phyloP scores from a whole-genome alignment of 805 yeast species.

The Candida piceae region DNA sequence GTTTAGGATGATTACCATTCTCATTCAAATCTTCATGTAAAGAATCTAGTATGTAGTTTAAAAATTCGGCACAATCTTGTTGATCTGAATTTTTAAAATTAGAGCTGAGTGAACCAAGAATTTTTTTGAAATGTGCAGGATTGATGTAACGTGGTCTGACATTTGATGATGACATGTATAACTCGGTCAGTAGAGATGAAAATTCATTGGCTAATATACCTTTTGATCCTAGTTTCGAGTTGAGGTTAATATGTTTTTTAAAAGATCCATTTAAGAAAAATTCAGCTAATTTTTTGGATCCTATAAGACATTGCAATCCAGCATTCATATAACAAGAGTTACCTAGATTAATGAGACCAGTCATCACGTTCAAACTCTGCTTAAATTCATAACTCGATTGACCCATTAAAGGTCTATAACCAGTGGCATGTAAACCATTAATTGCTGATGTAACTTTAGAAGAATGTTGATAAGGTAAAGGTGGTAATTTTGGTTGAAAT shows the following conservation, averaged over 20 bases:
- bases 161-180: slow-evolving; percentile 39
- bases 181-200: slow-evolving; percentile 50
- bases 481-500: slow-evolving; percentile 8
- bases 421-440: slow-evolving; percentile 3
- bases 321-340: slow-evolving; percentile 94
- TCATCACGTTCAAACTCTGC: slow-evolving; percentile 37
- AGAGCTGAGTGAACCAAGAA: slow-evolving; percentile 61
- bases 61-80: slow-evolving; percentile 82
- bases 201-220: slow-evolving; percentile 73
- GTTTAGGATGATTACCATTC: slow-evolving; percentile 49
- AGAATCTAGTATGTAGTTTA: slow-evolving; percentile 68
- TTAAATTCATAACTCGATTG: slow-evolving; percentile 12
- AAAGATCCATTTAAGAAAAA: slow-evolving; percentile 61
- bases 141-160: slow-evolving; percentile 35
- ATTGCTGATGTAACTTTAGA: not conserved
- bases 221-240: slow-evolving; percentile 72
- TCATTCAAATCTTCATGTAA: slow-evolving; percentile 80
- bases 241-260: slow-evolving; percentile 61
- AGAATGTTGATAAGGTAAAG: slow-evolving; percentile 7
- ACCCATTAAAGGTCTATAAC: slow-evolving; percentile 5
- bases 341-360: slow-evolving; percentile 79
- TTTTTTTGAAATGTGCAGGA: slow-evolving; percentile 61
- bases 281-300: slow-evolving; percentile 59
- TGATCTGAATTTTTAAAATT: slow-evolving; percentile 66
- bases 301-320: slow-evolving; percentile 77